Base-by-base conservation (phyloP, 2,329 filamentous ascomycete genomes). In the Exophiala mesophila region DNA sequence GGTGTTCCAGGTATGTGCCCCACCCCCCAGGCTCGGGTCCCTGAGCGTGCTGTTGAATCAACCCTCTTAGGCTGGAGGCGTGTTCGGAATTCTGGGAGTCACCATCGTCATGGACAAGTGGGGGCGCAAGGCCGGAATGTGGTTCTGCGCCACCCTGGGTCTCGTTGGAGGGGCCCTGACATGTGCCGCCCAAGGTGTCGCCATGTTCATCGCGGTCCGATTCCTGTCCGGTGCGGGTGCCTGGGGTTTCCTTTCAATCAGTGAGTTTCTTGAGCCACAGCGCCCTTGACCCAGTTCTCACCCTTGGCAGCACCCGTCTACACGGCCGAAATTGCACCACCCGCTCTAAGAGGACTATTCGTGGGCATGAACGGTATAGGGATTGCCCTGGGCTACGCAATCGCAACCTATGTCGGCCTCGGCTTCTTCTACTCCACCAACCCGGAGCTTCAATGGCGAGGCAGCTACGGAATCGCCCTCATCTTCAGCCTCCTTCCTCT, bases 41-140 rank as follows among this genome's bases (percentile, higher is more conserved):
- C n/a, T n/a, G n/a, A n/a, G n/a, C n/a, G n/a, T n/a, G n/a, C n/a
- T n/a, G n/a, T n/a, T n/a, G n/a, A n/a, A n/a, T n/a, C 10, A 37
- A n/a, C 10, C 18, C 12, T n/a, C 64, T 46, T 63, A 63, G 16
- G 67, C 66, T 5, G 67, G 67, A 6, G 63, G 58, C 15, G 58
- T 59, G 29, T 45, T 63, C 10, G 67, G 62, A 4, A 39, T 44
- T 19, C 26, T 38, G 12, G 24, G 19, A 4, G 17, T 9, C 12
- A 28, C 15, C 15, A 17, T 23, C 12, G 12, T 39, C 8, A 30
- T 30, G n/a, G 41, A 44, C 16, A 38, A 58, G 60, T 9, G 67
- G 66, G 66, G 55, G 47, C 9, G 60, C 59, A 8, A 63, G 66
- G 37, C 50, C 50, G 28, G 57, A 56, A 33, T 58, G 61, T 56